Base-by-base conservation (phyloP, 306 rosid genomes). In the Dryas octopetala region DNA sequence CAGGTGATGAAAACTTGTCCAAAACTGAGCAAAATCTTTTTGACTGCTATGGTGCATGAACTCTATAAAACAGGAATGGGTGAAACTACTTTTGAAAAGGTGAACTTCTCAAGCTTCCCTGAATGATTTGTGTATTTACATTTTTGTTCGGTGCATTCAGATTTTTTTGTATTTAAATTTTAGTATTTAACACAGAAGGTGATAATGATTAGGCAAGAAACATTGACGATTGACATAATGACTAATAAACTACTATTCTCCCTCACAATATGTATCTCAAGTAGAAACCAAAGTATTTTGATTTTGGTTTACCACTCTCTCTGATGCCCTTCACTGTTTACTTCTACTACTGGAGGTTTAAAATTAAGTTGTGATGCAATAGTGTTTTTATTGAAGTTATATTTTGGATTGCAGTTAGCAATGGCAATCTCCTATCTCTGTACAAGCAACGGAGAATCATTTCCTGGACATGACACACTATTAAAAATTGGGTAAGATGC, bases 71-170 rank as follows among this genome's bases (percentile, higher is more conserved):
- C 97, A 17, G 98, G 97, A 83, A 88, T 91, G 98, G 91, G 89
- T 40, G 98, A 95, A 86, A 90, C 96, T 78, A 95, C 90, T 55
- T 95, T 95, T 76, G 97, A 87, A 80, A 87, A 95, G 98, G 98
- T 94, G 65, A 64, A 72, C 54, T 74, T 81, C 77, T 66, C 76
- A 74, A 77, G 81, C 66, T 84, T 48, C 75, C 60, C 71, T 19
- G 59, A 71, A 57, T 61, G 16, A 41, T 44, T 4, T 48, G 43
- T 28, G 61, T 57, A 47, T 71, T 76, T 6, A 2, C 66, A n/a
- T n/a, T n/a, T n/a, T n/a, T n/a, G 23, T 19, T 19, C 23, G 23
- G 23, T 19, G 23, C 23, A 0, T 19, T 19, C 23, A 19, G 23
- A 19, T 19, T 19, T 19, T 19, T 19, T 19, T 19, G 23, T 19